These are phyloP conservation scores for Yamadazyma nakazawae DNA, from an alignment of 805 yeast genomes.

Conservation along the genomic window DNA sequence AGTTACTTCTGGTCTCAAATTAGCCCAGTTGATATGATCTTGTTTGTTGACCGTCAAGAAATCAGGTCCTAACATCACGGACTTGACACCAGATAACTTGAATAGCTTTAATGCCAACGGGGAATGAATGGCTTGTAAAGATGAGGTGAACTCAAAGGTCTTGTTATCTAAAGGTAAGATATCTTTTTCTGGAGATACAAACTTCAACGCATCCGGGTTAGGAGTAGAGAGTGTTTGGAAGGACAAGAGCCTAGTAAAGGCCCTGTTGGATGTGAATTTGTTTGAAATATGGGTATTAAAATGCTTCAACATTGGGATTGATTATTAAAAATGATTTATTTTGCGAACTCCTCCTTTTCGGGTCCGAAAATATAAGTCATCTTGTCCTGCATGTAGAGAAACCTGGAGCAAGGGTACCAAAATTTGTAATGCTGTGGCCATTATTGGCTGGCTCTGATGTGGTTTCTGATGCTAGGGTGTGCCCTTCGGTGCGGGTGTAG, in stretches of 20 bases:
- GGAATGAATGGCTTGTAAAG: conserved; percentile 56
- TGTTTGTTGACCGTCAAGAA: conserved; percentile 71
- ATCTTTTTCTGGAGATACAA: conserved; percentile 46
- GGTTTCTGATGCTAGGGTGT: background rate
- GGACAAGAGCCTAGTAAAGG: conserved; percentile 23
- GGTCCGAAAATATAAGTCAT: conserved; percentile 3
- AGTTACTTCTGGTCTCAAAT: conserved; percentile 53
- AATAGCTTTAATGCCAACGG: conserved; percentile 63
- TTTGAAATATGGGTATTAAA: background rate
- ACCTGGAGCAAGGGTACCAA: background rate
- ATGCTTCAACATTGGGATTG: background rate
- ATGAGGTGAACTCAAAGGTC: conserved; percentile 51
- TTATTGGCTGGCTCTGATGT: conserved; percentile 2
- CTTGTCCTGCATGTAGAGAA: background rate
- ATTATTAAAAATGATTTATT: background rate
- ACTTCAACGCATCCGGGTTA: conserved; percentile 71
- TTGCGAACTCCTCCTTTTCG: conserved; percentile 2
- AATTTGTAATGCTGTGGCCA: background rate
- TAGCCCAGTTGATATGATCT: conserved; percentile 58
- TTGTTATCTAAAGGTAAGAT: conserved; percentile 45
- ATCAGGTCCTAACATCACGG: conserved; percentile 71
- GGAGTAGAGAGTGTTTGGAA: conserved; percentile 61
- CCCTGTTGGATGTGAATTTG: background rate
- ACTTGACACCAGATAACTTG: conserved; percentile 60
- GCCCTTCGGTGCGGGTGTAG: no score